Evolutionary conservation across 164 flowering plant genomes (phyloP).

Genomic region (Vitis rotundifolia): DNA sequence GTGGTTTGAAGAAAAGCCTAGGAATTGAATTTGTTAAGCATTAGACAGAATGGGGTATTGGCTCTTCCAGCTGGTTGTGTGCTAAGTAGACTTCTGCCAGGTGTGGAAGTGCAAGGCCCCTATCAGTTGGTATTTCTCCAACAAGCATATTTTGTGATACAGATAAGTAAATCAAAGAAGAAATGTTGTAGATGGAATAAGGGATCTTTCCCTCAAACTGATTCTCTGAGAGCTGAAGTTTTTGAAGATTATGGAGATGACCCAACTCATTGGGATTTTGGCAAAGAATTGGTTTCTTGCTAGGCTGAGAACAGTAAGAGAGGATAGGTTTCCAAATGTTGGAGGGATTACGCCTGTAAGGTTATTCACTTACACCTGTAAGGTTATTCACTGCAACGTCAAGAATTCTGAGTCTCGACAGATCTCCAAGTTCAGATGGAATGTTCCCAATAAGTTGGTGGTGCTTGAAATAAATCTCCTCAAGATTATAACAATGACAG

Average conservation of each 20-base stretch:
- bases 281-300: slow-evolving; percentile 6
- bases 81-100: slow-evolving; percentile 4
- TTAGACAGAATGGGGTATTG: slow-evolving; percentile 8
- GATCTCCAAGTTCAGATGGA: background rate
- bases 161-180: slow-evolving; percentile 8
- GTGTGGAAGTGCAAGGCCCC: slow-evolving; percentile 9
- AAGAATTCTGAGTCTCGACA: slow-evolving; percentile 3
- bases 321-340: slow-evolving; percentile 7
- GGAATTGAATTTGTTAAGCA: slow-evolving; percentile 10
- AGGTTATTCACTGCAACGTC: slow-evolving; percentile 4
- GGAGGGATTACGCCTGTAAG: slow-evolving; percentile 13
- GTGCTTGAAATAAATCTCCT: background rate
- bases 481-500: slow-evolving; percentile 2
- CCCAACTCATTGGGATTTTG: slow-evolving; percentile 10
- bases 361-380: slow-evolving; percentile 4
- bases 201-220: slow-evolving; percentile 6
- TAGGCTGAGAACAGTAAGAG: slow-evolving; percentile 5
- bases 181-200: slow-evolving; percentile 8
- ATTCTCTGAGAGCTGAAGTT: slow-evolving; percentile 13
- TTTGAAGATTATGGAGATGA: background rate
- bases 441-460: slow-evolving; percentile 2
- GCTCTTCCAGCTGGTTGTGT: background rate
- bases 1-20: slow-evolving; percentile 15
- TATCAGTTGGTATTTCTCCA: slow-evolving; percentile 5
- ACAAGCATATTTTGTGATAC: slow-evolving; percentile 1